These are phyloP conservation scores for Aureobasidium sp. DNA, from an alignment of 2,329 filamentous ascomycete genomes.

Conservation along the genomic window DNA sequence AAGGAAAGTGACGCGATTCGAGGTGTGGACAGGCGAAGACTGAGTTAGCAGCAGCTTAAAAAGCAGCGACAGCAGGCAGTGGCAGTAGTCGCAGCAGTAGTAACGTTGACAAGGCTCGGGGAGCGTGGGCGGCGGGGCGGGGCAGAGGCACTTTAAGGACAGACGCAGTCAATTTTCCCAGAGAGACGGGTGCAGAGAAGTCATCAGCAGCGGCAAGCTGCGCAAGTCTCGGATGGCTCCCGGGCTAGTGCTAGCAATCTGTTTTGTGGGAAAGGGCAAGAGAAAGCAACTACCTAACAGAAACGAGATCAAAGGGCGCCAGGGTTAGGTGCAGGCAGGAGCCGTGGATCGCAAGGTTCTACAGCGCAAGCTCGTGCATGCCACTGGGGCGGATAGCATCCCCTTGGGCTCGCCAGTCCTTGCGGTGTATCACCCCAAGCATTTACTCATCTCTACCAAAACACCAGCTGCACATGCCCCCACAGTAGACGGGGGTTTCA, in stretches of 20 bases:
- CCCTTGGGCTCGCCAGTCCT: conserved; percentile 3
- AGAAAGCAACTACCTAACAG: not conserved
- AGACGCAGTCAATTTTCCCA: conserved; percentile 14
- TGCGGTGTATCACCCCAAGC: conserved; percentile 9
- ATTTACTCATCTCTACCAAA: conserved; percentile 5
- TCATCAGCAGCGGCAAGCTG: conserved; percentile 16
- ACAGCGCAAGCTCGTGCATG: conserved; percentile 16
- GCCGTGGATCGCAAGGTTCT: conserved; percentile 16
- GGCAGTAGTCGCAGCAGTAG: conserved; percentile 14
- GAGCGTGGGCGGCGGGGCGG: conserved; percentile 13
- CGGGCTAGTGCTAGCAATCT: conserved; percentile 15
- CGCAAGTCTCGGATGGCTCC: conserved; percentile 17
- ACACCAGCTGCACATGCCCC: conserved; percentile 6
- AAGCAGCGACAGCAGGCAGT: conserved; percentile 12
- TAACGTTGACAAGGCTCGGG: conserved; percentile 14
- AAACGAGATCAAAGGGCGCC: conserved; percentile 2
- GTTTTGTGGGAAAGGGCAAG: conserved; percentile 13
- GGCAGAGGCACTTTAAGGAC: conserved; percentile 15
- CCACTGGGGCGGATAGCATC: conserved; percentile 4
- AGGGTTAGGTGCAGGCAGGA: conserved; percentile 14
- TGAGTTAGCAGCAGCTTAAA: conserved; percentile 15
- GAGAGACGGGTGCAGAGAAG: conserved; percentile 16
- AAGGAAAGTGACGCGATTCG: conserved; percentile 1
- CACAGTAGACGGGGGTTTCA: conserved; percentile 15
- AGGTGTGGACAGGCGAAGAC: conserved; percentile 1